phyloP scores from a whole-genome alignment of 495 filamentous ascomycete species.

The Neurospora sp. region DNA sequence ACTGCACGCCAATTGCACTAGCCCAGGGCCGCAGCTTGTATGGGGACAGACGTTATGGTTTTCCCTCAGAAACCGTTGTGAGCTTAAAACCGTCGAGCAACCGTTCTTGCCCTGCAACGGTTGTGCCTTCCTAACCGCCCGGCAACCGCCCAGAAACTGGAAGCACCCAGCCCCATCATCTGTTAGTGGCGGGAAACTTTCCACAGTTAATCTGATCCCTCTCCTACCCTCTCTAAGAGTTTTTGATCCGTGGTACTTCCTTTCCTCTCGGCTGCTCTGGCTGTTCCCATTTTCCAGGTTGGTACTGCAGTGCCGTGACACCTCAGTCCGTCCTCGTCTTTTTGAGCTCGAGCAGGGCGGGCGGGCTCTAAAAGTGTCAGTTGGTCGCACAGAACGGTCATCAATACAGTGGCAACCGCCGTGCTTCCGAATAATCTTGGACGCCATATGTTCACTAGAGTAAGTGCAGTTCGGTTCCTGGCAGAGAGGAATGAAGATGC shows the following conservation, averaged over 20 bases:
- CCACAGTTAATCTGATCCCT: not conserved
- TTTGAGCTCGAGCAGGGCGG: not conserved
- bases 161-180: not conserved
- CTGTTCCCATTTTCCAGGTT: no score
- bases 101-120: not conserved
- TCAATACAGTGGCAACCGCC: no score
- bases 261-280: not conserved
- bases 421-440: not conserved
- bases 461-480: no score
- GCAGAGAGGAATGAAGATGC: no score
- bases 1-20: no score
- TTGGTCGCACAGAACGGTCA: not conserved
- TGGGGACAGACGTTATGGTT: no score
- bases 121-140: not conserved
- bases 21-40: no score
- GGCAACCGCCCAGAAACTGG: not conserved
- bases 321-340: not conserved
- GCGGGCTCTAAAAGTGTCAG: no score
- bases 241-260: not conserved
- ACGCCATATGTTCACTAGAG: not conserved
- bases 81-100: not conserved
- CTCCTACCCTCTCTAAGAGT: not conserved
- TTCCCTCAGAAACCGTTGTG: no score
- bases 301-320: no score
- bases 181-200: not conserved